Evolutionary conservation across 2,329 filamentous ascomycete species (phyloP).

Genomic region (Kalaharituber pfeilii): DNA sequence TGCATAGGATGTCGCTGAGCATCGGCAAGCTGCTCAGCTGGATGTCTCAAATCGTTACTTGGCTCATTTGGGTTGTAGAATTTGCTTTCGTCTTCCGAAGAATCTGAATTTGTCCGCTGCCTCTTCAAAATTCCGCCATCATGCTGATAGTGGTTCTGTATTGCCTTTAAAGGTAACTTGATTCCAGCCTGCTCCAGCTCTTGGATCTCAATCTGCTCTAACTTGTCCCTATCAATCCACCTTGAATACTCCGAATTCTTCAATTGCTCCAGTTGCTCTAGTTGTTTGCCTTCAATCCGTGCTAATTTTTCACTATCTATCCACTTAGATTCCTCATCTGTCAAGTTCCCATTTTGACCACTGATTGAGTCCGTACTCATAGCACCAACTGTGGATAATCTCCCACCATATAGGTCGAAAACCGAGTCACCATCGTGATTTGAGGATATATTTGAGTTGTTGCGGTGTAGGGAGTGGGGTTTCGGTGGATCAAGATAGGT

Average conservation of each 20-base stretch:
- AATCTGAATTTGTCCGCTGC: constrained; percentile 6
- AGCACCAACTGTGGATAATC: constrained; percentile 19
- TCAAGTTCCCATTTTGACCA: constrained; percentile 7
- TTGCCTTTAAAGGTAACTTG: constrained; percentile 33
- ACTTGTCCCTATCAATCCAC: constrained; percentile 75
- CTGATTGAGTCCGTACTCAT: constrained; percentile 14
- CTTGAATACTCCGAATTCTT: constrained; percentile 44
- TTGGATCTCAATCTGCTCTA: constrained; percentile 62
- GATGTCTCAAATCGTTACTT: constrained; percentile 55
- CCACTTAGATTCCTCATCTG: constrained; percentile 21
- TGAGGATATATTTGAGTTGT: constrained; percentile 17
- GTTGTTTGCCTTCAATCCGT: constrained; percentile 22
- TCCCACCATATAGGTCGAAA: constrained; percentile 20
- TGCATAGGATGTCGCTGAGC: constrained; percentile 35
- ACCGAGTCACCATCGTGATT: constrained; percentile 22
- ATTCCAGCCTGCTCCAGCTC: constrained; percentile 68
- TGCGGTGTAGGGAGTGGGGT: constrained; percentile 11
- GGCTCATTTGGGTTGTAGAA: constrained; percentile 30
- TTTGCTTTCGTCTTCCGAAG: constrained; percentile 27
- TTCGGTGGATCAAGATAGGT: constrained; percentile 13
- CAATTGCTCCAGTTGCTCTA: background rate
- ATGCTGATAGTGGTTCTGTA: constrained; percentile 21
- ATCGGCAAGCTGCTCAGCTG: constrained; percentile 54
- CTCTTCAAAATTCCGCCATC: constrained; percentile 25
- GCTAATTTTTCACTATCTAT: constrained; percentile 23